These are phyloP conservation scores for Zarea fungicola DNA, from an alignment of 2,329 filamentous ascomycete genomes.

Conservation along the genomic window DNA sequence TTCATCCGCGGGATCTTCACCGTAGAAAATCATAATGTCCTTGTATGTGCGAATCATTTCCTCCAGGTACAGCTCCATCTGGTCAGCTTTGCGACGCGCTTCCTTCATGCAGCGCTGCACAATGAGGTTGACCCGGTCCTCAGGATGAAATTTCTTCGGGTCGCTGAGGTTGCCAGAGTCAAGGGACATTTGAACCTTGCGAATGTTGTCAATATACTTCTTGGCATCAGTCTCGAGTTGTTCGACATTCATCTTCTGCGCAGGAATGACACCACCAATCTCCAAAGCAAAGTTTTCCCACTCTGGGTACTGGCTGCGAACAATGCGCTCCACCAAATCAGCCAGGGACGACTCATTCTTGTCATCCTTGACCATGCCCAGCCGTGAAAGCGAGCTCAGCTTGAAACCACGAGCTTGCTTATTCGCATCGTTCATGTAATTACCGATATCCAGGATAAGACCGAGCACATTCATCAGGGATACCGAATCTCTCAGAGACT, in stretches of 20 bases:
- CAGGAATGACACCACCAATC: slow-evolving; percentile 69
- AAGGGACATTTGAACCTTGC: slow-evolving; percentile 85
- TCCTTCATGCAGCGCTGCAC: slow-evolving; percentile 96
- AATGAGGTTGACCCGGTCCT: slow-evolving; percentile 88
- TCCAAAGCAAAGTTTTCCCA: slow-evolving; percentile 88
- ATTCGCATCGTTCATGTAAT: slow-evolving; percentile 99
- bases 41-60: slow-evolving; percentile 89
- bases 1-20: slow-evolving; percentile 87
- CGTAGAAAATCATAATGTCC: slow-evolving; percentile 94
- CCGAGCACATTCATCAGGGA: slow-evolving; percentile 94
- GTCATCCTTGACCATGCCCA: slow-evolving; percentile 98
- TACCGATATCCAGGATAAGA: slow-evolving; percentile 94
- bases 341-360: slow-evolving; percentile 97
- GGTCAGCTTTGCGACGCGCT: slow-evolving; percentile 88
- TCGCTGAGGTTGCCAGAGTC: slow-evolving; percentile 94
- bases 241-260: slow-evolving; percentile 92
- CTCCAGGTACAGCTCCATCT: slow-evolving; percentile 88
- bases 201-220: slow-evolving; percentile 91
- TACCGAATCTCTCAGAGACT: slow-evolving; percentile 85
- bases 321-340: slow-evolving; percentile 92
- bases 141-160: slow-evolving; percentile 94
- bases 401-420: slow-evolving; percentile 99
- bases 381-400: slow-evolving; percentile 82
- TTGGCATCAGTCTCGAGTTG: slow-evolving; percentile 82
- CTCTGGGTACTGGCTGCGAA: slow-evolving; percentile 91